Evolutionary conservation across 2,329 filamentous ascomycete species (phyloP).

Genomic region (Raffaelea ambrosiae): DNA sequence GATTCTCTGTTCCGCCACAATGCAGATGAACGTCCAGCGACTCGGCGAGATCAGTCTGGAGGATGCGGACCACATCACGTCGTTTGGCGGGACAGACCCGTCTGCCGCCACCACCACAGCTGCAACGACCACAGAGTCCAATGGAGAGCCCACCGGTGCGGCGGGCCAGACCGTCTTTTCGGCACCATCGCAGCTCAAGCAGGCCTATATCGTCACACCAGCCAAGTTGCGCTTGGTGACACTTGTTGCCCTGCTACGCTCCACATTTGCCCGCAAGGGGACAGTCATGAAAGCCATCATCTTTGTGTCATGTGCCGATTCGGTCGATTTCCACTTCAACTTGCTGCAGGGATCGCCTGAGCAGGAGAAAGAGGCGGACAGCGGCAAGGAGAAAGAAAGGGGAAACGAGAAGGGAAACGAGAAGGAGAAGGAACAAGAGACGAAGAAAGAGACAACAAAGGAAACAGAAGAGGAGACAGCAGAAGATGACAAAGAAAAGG

Average conservation of each 20-base stretch:
- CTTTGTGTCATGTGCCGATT: constrained; percentile 94
- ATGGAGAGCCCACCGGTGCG: constrained; percentile 28
- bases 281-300: constrained; percentile 95
- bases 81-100: constrained; percentile 37
- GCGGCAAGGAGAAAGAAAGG: constrained; percentile 1
- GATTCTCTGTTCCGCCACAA: constrained; percentile 88
- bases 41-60: constrained; percentile 92
- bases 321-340: constrained; percentile 93
- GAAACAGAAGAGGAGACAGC: not conserved
- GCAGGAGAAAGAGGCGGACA: constrained; percentile 5
- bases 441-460: no score
- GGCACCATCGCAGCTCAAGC: constrained; percentile 87
- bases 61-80: constrained; percentile 77
- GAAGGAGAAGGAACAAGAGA: not conserved
- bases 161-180: constrained; percentile 56
- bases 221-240: constrained; percentile 88
- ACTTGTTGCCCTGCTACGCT: constrained; percentile 73
- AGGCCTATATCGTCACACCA: constrained; percentile 79
- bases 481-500: not conserved
- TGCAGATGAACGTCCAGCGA: constrained; percentile 95
- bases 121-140: constrained; percentile 18
- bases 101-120: constrained; percentile 22
- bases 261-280: constrained; percentile 78
- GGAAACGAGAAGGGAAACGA: not conserved
- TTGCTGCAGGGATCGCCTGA: constrained; percentile 40